These are phyloP conservation scores for Diaporthe humulicola DNA, from an alignment of 2,329 filamentous ascomycete genomes.

Conservation along the genomic window DNA sequence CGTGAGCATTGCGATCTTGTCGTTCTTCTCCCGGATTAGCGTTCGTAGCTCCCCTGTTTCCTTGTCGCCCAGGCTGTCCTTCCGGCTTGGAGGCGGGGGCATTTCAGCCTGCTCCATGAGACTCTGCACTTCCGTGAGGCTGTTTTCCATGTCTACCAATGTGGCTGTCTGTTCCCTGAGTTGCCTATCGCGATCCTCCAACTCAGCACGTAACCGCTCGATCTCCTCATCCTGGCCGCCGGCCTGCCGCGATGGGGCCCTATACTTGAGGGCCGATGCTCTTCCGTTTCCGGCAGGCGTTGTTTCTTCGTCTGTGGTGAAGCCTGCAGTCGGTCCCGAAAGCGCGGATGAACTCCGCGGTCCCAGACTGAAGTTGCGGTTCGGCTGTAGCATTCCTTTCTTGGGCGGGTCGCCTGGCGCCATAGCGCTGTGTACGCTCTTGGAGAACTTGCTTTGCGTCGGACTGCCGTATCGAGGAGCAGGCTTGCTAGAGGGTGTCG, in stretches of 20 bases:
- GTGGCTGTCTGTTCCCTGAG: slow-evolving; percentile 89
- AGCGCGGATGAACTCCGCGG: slow-evolving; percentile 73
- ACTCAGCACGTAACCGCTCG: slow-evolving; percentile 76
- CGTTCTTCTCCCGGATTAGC: slow-evolving; percentile 94
- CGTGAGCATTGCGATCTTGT: slow-evolving; percentile 93
- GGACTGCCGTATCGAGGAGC: slow-evolving; percentile 75
- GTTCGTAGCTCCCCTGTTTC: slow-evolving; percentile 83
- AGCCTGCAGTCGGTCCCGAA: slow-evolving; percentile 60
- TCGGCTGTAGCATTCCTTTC: slow-evolving; percentile 56
- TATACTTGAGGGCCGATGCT: slow-evolving; percentile 65
- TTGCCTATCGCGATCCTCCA: slow-evolving; percentile 88
- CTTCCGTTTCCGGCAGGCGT: slow-evolving; percentile 66
- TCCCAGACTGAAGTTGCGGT: slow-evolving; percentile 65
- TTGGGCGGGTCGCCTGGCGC: slow-evolving; percentile 74
- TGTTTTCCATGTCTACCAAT: slow-evolving; percentile 90
- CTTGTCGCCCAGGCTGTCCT: slow-evolving; percentile 72
- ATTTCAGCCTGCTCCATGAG: slow-evolving; percentile 74
- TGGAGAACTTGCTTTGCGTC: slow-evolving; percentile 72
- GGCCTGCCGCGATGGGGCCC: slow-evolving; percentile 64
- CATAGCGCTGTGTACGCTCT: slow-evolving; percentile 68
- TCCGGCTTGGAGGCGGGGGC: slow-evolving; percentile 52
- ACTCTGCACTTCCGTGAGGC: slow-evolving; percentile 80
- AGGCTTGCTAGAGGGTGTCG: slow-evolving; percentile 63
- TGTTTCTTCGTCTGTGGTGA: slow-evolving; percentile 68
- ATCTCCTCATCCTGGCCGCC: slow-evolving; percentile 77